Percentiles rank a stretch among this genome's conserved stretches.
phyloP scores from a whole-genome alignment of 169 alveolate species.

The Eimeria acervulina region DNA sequence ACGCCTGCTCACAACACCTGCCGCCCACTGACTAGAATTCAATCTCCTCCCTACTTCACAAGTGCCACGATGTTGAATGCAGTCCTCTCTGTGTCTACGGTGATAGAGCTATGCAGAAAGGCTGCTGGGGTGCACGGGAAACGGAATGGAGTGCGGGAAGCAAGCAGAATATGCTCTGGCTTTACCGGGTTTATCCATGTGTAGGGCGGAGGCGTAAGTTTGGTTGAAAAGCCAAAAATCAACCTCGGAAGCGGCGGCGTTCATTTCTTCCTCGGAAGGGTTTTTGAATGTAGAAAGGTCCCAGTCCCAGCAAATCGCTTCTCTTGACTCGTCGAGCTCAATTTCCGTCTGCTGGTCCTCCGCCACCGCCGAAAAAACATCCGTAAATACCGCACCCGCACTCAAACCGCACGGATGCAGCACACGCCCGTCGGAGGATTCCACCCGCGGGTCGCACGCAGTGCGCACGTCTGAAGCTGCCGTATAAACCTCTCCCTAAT shows the following conservation, averaged over 20 bases:
- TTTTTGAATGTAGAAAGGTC: constrained; percentile 83
- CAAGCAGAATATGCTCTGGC: neutral
- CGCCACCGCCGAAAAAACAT: constrained; percentile 77
- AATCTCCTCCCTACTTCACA: neutral
- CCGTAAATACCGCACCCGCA: constrained; percentile 87
- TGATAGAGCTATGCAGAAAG: neutral
- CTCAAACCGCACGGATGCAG: constrained; percentile 88
- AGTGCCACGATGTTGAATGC: neutral
- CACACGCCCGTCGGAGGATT: constrained; percentile 82
- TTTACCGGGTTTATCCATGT: constrained; percentile 80
- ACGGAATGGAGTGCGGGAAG: neutral
- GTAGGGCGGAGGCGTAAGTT: constrained; percentile 57
- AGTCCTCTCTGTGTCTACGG: neutral
- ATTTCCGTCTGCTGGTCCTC: constrained; percentile 70
- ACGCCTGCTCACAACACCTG: constrained; percentile 76
- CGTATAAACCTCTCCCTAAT: constrained; percentile 80
- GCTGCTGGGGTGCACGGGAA: neutral
- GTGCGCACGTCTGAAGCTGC: constrained; percentile 72
- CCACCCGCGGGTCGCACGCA: constrained; percentile 86
- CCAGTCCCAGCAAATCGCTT: constrained; percentile 84
- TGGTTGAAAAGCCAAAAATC: constrained; percentile 81
- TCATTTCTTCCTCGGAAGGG: constrained; percentile 78
- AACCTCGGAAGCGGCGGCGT: constrained; percentile 27
- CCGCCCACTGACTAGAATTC: neutral
- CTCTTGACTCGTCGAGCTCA: constrained; percentile 85